phyloP scores from a whole-genome alignment of 805 yeast genomes.

The Candida sithepensis region DNA sequence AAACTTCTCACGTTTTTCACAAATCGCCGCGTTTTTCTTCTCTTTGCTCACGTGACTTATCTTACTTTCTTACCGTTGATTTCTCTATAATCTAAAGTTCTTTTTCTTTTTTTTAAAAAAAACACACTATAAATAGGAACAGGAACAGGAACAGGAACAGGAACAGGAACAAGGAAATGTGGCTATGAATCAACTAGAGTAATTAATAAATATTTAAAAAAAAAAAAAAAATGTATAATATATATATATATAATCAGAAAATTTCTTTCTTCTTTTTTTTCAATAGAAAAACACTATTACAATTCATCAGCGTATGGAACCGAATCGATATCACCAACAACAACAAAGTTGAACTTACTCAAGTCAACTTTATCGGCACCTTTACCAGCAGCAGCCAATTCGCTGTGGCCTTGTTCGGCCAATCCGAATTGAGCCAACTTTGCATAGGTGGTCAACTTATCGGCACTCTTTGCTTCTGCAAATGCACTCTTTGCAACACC shows the following conservation, averaged over 20 bases:
- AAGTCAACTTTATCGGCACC: conserved; percentile 35
- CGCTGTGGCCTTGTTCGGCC: conserved; percentile 39
- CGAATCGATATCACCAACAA: conserved; percentile 81
- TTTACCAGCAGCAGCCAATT: conserved; percentile 32
- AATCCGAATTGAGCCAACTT: conserved; percentile 45
- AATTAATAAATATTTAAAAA: too few relatives aligned
- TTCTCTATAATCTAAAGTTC: background rate
- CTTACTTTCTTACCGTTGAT: background rate
- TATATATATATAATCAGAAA: background rate
- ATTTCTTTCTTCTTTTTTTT: conserved; percentile 1
- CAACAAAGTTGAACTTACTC: conserved; percentile 65
- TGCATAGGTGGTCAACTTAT: conserved; percentile 56
- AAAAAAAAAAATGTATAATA: background rate
- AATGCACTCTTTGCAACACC: background rate
- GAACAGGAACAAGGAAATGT: background rate
- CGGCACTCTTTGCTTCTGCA: conserved; percentile 39
- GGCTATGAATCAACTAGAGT: background rate
- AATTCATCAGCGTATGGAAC: conserved; percentile 91
- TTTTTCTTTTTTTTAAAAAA: background rate
- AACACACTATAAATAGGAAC: background rate
- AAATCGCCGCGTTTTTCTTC: background rate
- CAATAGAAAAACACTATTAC: conserved; percentile 35
- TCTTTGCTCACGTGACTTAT: background rate
- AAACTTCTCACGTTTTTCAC: too few relatives aligned
- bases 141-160: background rate